Percentiles rank a stretch among this genome's conserved stretches.
Conservation (phyloP, 768 basidiomycete genomes). For the Chalciporus pseudorubinellus region DNA sequence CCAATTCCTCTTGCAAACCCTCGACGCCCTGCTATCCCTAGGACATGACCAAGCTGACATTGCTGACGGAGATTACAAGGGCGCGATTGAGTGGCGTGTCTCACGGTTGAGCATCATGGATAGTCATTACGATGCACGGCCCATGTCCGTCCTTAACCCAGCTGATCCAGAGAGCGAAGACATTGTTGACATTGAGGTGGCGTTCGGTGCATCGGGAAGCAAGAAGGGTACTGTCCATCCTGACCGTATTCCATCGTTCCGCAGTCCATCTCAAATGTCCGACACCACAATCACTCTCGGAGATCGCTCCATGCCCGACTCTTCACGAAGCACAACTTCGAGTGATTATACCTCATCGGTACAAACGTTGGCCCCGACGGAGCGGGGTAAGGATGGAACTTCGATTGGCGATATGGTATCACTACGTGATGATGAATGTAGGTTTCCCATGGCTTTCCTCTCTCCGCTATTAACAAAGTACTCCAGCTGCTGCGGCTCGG, state of each 20-base stretch:
- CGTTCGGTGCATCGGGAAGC: slow-evolving; percentile 41
- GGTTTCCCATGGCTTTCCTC: background rate
- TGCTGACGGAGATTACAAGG: slow-evolving; percentile 67
- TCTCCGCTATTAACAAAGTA: slow-evolving; percentile 1
- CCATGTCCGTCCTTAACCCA: slow-evolving; percentile 37
- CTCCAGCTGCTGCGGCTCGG: slow-evolving; percentile 24
- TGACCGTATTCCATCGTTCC: slow-evolving; percentile 28
- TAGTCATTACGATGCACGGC: slow-evolving; percentile 45
- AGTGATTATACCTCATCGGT: slow-evolving; percentile 25
- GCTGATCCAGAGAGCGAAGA: slow-evolving; percentile 47
- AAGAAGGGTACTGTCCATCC: slow-evolving; percentile 25
- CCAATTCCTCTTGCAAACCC: slow-evolving; percentile 50
- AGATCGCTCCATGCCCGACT: slow-evolving; percentile 22
- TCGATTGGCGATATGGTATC: slow-evolving; percentile 19
- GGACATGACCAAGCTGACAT: slow-evolving; percentile 72
- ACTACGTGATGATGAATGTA: slow-evolving; percentile 28
- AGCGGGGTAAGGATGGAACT: slow-evolving; percentile 17
- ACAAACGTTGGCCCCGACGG: slow-evolving; percentile 26
- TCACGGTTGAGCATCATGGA: slow-evolving; percentile 65
- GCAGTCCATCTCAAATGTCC: slow-evolving; percentile 35
- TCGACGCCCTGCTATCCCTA: slow-evolving; percentile 59
- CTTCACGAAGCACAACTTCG: slow-evolving; percentile 18
- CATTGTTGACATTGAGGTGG: slow-evolving; percentile 57
- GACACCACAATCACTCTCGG: slow-evolving; percentile 34
- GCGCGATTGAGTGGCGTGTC: slow-evolving; percentile 75